These are phyloP conservation scores for Vanrija humicola DNA, from an alignment of 1,284 basidiomycete genomes.

Conservation along the genomic window DNA sequence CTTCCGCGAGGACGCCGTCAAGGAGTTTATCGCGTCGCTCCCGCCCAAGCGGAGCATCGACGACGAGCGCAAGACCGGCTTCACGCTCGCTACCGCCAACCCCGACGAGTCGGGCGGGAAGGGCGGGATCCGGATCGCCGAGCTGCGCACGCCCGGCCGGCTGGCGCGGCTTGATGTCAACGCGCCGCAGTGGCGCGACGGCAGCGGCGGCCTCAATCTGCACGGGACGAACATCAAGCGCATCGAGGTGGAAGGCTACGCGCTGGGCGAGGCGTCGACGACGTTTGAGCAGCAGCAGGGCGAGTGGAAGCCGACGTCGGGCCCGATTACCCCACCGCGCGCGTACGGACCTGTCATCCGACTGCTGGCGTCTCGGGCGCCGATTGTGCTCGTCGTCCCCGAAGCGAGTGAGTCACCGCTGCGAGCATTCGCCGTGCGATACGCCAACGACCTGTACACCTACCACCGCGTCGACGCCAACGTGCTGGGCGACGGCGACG, in stretches of 20 bases:
- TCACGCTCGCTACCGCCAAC: conserved; percentile 48
- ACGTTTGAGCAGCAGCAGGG: neutral
- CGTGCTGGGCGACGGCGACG: conserved; percentile 56
- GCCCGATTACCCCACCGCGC: conserved; percentile 25
- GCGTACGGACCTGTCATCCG: conserved; percentile 60
- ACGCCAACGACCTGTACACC: conserved; percentile 63
- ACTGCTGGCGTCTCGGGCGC: conserved; percentile 57
- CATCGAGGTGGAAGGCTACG: conserved; percentile 18
- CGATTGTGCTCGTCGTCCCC: conserved; percentile 58
- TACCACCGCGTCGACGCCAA: conserved; percentile 67
- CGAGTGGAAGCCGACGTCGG: neutral
- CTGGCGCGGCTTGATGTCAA: conserved; percentile 41
- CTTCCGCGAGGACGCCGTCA: conserved; percentile 36
- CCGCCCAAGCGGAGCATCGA: conserved; percentile 15
- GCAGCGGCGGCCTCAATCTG: conserved; percentile 16
- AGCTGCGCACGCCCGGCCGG: conserved; percentile 45
- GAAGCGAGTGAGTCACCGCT: conserved; percentile 35
- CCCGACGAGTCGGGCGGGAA: conserved; percentile 47
- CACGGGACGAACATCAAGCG: conserved; percentile 34
- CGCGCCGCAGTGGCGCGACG: conserved; percentile 29
- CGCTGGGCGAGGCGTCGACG: neutral
- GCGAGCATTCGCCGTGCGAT: conserved; percentile 57
- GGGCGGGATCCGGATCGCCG: conserved; percentile 45
- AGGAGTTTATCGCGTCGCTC: conserved; percentile 29
- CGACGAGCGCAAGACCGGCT: conserved; percentile 27